Percentiles rank a stretch among this genome's conserved stretches.
phyloP scores from a whole-genome alignment of 1,284 basidiomycete species.

The Porodaedalea pini region DNA sequence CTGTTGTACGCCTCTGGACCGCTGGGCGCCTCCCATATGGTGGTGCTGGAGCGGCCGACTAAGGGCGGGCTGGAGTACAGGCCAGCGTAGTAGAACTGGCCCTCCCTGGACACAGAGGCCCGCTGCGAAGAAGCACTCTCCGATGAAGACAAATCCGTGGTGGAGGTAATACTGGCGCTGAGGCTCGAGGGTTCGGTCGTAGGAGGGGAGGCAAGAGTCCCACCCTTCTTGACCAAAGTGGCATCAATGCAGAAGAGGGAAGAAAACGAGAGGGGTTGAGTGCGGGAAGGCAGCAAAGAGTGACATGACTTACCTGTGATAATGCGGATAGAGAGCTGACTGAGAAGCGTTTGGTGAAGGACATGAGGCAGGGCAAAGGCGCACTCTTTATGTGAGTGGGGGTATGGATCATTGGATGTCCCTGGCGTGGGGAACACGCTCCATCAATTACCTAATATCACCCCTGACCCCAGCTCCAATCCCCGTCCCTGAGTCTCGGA shows the following conservation, averaged over 20 bases:
- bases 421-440: too few species aligned
- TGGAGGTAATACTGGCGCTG: not conserved
- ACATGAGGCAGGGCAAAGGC: too few species aligned
- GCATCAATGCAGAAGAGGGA: not conserved
- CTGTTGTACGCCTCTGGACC: constrained; percentile 29
- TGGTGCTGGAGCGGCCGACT: constrained; percentile 30
- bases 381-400: too few species aligned
- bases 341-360: too few species aligned
- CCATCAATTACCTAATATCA: too few species aligned
- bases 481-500: too few species aligned
- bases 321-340: not conserved
- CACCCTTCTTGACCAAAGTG: too few species aligned
- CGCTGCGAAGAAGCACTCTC: not conserved
- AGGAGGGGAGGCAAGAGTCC: too few species aligned
- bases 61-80: constrained; percentile 28
- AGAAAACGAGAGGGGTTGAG: not conserved
- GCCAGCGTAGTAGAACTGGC: constrained; percentile 25
- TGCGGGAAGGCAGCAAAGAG: not conserved
- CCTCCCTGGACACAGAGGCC: not conserved
- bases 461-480: too few species aligned
- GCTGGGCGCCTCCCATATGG: constrained; percentile 27
- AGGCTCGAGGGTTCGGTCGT: not conserved
- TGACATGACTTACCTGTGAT: not conserved
- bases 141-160: too few species aligned
- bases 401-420: too few species aligned